A percentile compares a stretch with the other conserved stretches of the same genome.
Evolutionary conservation across 2,329 filamentous ascomycete genomes (phyloP).

Genomic region (Cladosporium oxysporum): DNA sequence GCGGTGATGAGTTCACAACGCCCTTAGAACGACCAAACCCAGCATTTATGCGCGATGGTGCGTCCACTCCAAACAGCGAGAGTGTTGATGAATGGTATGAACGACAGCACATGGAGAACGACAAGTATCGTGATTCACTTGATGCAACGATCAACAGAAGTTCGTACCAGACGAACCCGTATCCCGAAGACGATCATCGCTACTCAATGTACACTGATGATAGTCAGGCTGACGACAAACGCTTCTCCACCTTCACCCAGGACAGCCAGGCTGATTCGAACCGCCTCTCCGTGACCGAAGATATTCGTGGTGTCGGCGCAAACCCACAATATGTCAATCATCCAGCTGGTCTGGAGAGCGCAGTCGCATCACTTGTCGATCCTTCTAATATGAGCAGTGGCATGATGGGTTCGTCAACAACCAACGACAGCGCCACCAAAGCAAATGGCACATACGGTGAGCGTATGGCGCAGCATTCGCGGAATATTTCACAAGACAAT

Average conservation of each 20-base stretch:
- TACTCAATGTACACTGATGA: constrained; percentile 57
- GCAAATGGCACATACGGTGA: constrained; percentile 27
- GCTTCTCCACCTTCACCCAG: constrained; percentile 34
- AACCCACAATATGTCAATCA: constrained; percentile 77
- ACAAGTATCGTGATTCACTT: constrained; percentile 53
- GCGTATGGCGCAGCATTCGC: constrained; percentile 25
- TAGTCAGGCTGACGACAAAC: constrained; percentile 47
- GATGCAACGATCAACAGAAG: constrained; percentile 33
- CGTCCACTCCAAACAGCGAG: constrained; percentile 34
- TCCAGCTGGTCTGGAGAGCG: constrained; percentile 76
- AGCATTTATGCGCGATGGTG: constrained; percentile 50
- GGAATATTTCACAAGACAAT: constrained; percentile 32
- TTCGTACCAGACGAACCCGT: constrained; percentile 49
- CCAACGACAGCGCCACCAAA: constrained; percentile 11
- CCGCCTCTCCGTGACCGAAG: constrained; percentile 46
- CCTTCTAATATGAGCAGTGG: constrained; percentile 69
- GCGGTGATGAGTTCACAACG: constrained; percentile 45
- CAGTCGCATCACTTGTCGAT: constrained; percentile 85
- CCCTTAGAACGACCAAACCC: constrained; percentile 42
- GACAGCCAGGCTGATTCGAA: constrained; percentile 54
- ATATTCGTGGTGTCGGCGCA: constrained; percentile 68
- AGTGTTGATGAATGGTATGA: constrained; percentile 54
- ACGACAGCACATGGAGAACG: constrained; percentile 61
- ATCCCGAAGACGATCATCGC: constrained; percentile 56
- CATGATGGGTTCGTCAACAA: constrained; percentile 27